Evolutionary conservation across 2,329 filamentous ascomycete species (phyloP), one percentile per base, ranked within the genome.

Genomic region (Curvularia spicifera): DNA sequence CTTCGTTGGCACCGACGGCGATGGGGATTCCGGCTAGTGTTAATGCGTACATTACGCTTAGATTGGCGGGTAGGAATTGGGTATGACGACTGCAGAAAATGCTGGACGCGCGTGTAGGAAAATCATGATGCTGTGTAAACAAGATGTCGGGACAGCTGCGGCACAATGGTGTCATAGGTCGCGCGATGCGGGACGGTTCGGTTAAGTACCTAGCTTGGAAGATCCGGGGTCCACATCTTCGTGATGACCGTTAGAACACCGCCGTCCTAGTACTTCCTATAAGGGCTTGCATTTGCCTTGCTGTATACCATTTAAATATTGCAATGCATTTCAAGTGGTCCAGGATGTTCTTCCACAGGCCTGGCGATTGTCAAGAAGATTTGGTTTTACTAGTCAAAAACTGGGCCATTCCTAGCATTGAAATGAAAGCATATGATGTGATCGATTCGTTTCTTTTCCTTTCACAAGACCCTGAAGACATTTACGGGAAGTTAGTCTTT

Each of bases 1-100:
- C 82, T 76, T 84, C 80, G 39, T 79, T 79, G 26, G 83, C 79
- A 65, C 81, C 82, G 10, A 82, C 79, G 9, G 78, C 76, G 42
- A 80, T 79, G 20, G 80, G 79, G 40, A 83, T 78, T 20, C 75
- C 81, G 37, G 77, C 76, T 51, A 81, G 60, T 12, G 71, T 68
- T 3, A 76, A 61, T 10, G 75, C 56, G 43, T 75, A 74, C 64
- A 76, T 72, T 8, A 51, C 35, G 33, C 26, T 53, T 37, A 46
- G 40, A 37, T 40, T 28, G 31, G 13, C 4, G 18, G 20, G n/a
- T 12, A 15, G 18, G 3, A 26, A 35, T n/a, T 39, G 12, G 9
- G 9, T 51, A 18, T 12, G 33, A n/a, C 13, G 10, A 8, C 3
- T 47, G 20, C 35, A 45, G 29, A 45, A 29, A 43, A 26, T 15